Base-by-base conservation (phyloP, 2,329 filamentous ascomycete genomes). In the Fusarium luffae region DNA sequence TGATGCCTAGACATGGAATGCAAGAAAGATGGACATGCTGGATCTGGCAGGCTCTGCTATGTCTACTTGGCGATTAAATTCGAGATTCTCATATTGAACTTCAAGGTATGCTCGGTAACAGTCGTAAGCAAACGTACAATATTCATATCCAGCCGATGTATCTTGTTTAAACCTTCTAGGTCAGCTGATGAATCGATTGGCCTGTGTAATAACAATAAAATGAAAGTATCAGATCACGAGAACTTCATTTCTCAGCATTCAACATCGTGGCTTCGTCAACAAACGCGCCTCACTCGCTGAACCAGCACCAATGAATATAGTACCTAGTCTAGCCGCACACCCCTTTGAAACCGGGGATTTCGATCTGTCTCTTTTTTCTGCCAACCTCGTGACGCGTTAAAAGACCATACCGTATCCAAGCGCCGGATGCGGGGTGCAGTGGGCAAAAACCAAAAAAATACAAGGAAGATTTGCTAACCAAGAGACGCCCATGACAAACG, bases 351-450 rank as follows among this genome's bases (percentile, higher is more conserved):
- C 51, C n/a, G 37, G 55, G 58, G 62, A 18, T 37, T 58, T 57
- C 32, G 59, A 68, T 59, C 56, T 54, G 59, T 55, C 30, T 48
- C 25, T 59, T 68, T 68, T 74, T 70, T 69, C 60, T 75, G 67
- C 57, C 42, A 46, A 44, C 68, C 73, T 74, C 71, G 73, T 75
- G 73, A 75, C 68, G 70, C 68, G 59, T 75, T 63, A 67, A 70
- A 60, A 58, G 55, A n/a, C 34, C 60, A 56, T 64, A 37, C 68
- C 68, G 59, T 49, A 56, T 66, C 43, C 59, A 72, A 70, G 68
- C 70, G 63, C 68, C 60, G 71, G 73, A 73, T 75, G 73, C 73
- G 73, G 73, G 73, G 73, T 74, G 72, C 63, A 74, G 69, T 63
- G 32, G 25, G 18, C 52, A 58, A 30, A 30, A 30, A 1, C 28